phyloP scores from a whole-genome alignment of 306 rosid genomes.

The Cicer arietinum region DNA sequence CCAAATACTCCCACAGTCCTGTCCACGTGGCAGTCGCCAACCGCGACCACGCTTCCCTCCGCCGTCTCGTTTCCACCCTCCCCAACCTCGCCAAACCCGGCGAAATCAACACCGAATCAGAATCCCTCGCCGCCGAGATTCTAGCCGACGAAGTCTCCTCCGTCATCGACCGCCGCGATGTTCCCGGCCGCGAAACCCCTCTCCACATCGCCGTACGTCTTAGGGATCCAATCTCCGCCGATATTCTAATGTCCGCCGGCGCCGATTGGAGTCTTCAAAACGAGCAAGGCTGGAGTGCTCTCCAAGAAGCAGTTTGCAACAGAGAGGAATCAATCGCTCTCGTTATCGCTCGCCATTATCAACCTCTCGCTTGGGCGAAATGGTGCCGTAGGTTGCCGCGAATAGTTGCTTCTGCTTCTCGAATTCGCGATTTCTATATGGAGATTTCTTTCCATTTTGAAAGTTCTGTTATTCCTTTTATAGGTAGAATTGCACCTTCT shows the following conservation, averaged over 20 bases:
- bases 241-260: conserved; percentile 94
- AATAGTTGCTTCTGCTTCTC: conserved; percentile 76
- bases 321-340: conserved; percentile 90
- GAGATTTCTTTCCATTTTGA: conserved; percentile 96
- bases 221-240: conserved; percentile 76
- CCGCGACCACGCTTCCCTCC: conserved; percentile 77
- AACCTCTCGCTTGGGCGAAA: conserved; percentile 98
- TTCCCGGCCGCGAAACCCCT: conserved; percentile 96
- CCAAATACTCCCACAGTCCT: conserved; percentile 82
- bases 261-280: conserved; percentile 98
- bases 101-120: conserved; percentile 70
- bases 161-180: conserved; percentile 86
- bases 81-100: conserved; percentile 83
- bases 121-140: conserved; percentile 84
- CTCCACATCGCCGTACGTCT: conserved; percentile 96
- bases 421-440: conserved; percentile 96
- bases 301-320: conserved; percentile 93
- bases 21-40: conserved; percentile 83
- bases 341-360: conserved; percentile 87
- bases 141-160: conserved; percentile 76
- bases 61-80: conserved; percentile 61
- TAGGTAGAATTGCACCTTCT: conserved; percentile 94
- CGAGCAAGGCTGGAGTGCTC: conserved; percentile 97
- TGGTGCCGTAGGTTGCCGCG: conserved; percentile 98
- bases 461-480: conserved; percentile 98